Conservation (phyloP, 768 basidiomycete genomes). For the Boletus rubescentipes region DNA sequence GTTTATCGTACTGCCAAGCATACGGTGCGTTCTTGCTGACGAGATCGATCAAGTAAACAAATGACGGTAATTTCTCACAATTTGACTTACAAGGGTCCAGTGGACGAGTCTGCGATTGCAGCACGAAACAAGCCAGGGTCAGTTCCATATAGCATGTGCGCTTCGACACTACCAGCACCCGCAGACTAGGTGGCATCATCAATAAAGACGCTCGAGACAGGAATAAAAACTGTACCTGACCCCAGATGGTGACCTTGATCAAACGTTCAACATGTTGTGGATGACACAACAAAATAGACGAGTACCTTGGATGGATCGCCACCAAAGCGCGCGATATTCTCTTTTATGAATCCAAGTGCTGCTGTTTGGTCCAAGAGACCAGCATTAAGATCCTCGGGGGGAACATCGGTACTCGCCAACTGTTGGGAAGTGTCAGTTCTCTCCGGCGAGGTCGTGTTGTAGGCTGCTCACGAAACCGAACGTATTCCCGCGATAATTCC, state of each 20-base stretch:
- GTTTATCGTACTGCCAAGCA: conserved; percentile 46
- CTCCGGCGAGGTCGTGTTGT: background rate
- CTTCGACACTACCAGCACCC: conserved; percentile 15
- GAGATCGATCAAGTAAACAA: background rate
- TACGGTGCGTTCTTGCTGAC: conserved; percentile 50
- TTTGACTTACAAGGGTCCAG: conserved; percentile 20
- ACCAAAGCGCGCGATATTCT: conserved; percentile 66
- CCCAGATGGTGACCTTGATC: conserved; percentile 20
- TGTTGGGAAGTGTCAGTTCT: conserved; percentile 22
- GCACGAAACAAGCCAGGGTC: conserved; percentile 13
- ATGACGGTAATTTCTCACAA: background rate
- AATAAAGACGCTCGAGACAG: background rate
- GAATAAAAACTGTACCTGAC: conserved; percentile 10
- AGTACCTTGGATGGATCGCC: conserved; percentile 57
- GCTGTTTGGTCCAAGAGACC: conserved; percentile 61
- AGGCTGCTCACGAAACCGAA: conserved; percentile 18
- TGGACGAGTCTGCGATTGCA: conserved; percentile 18
- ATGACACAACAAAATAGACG: background rate
- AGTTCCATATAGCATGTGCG: conserved; percentile 11
- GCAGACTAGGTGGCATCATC: conserved; percentile 10
- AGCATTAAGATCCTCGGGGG: conserved; percentile 51
- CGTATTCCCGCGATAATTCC: conserved; percentile 17
- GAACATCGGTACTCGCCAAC: conserved; percentile 47
- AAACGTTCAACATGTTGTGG: background rate
- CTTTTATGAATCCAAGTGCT: conserved; percentile 58